phyloP scores from a whole-genome alignment of 345 rosid genomes.

The Melastoma malabathricum region DNA sequence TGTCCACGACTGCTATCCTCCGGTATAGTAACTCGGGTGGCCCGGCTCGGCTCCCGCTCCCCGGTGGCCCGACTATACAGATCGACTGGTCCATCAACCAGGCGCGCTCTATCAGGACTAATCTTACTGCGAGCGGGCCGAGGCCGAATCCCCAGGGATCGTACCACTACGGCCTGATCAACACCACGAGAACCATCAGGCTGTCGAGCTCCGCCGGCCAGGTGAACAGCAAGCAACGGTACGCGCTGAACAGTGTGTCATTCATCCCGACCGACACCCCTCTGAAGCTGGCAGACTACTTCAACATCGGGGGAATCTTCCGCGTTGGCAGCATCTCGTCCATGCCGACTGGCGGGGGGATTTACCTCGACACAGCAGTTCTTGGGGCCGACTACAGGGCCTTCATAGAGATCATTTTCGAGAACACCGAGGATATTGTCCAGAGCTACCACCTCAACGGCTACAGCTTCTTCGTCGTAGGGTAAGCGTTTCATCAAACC shows the following conservation, averaged over 20 bases:
- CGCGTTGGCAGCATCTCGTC: conserved; percentile 49
- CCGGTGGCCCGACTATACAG: conserved; percentile 84
- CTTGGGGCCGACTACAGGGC: conserved; percentile 57
- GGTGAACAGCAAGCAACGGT: conserved; percentile 75
- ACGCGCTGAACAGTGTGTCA: conserved; percentile 80
- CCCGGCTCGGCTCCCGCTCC: conserved; percentile 60
- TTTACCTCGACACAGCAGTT: conserved; percentile 80
- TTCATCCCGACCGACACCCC: conserved; percentile 71
- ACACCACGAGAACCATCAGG: conserved; percentile 53
- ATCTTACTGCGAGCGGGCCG: conserved; percentile 95
- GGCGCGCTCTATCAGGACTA: conserved; percentile 48
- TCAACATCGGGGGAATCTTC: conserved; percentile 79
- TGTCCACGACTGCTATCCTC: conserved; percentile 65
- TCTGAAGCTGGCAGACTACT: conserved; percentile 76
- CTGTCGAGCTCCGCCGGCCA: conserved; percentile 75
- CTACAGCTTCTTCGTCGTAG: conserved; percentile 79
- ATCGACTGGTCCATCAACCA: conserved; percentile 82
- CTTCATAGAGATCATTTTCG: conserved; percentile 67
- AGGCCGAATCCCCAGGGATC: conserved; percentile 99
- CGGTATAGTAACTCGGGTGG: conserved; percentile 71
- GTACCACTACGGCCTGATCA: conserved; percentile 89
- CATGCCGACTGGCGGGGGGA: conserved; percentile 58
- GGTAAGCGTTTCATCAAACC: conserved; percentile 33
- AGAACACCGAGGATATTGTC: conserved; percentile 54
- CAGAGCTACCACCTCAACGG: conserved; percentile 91